These are phyloP conservation scores for Acanthochlamys bracteata DNA, from an alignment of 106 monocot species.

Conservation along the genomic window DNA sequence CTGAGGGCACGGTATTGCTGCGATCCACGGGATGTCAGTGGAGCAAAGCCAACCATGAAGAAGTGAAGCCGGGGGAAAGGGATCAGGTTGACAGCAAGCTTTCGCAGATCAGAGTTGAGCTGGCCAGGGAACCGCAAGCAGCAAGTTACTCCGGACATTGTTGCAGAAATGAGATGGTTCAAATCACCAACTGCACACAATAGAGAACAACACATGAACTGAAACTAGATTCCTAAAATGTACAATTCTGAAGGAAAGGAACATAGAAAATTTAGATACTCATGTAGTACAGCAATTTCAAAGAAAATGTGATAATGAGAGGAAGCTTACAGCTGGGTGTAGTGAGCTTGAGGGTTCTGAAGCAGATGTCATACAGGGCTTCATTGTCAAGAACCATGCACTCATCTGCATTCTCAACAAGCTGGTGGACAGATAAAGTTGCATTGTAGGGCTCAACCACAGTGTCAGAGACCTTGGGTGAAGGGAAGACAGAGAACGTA, in stretches of 20 bases:
- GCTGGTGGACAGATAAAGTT: slow-evolving; percentile 24
- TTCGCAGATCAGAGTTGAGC: slow-evolving; percentile 58
- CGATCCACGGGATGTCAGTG: slow-evolving; percentile 51
- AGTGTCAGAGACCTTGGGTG: slow-evolving; percentile 26
- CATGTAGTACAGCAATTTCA: background rate
- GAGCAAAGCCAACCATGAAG: slow-evolving; percentile 73
- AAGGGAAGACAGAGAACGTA: slow-evolving; percentile 30
- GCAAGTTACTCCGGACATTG: slow-evolving; percentile 32
- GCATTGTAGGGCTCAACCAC: slow-evolving; percentile 36
- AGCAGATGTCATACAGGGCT: slow-evolving; percentile 31
- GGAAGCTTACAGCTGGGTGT: slow-evolving; percentile 27
- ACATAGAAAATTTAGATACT: background rate
- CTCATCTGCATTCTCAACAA: slow-evolving; percentile 27
- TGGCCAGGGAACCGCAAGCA: slow-evolving; percentile 66
- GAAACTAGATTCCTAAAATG: no score
- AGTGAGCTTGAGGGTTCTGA: slow-evolving; percentile 29
- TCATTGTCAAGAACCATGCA: slow-evolving; percentile 37
- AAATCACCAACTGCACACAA: slow-evolving; percentile 25
- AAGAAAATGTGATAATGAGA: background rate
- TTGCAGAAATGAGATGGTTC: slow-evolving; percentile 32
- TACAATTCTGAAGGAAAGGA: background rate
- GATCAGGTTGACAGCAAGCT: slow-evolving; percentile 60
- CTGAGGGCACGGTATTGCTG: slow-evolving; percentile 62
- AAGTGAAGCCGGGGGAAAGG: slow-evolving; percentile 65
- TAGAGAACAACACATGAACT: background rate